A percentile compares a stretch with the other conserved stretches of the same genome.
phyloP scores from a whole-genome alignment of 768 basidiomycete genomes.

The Lactarius vividus region DNA sequence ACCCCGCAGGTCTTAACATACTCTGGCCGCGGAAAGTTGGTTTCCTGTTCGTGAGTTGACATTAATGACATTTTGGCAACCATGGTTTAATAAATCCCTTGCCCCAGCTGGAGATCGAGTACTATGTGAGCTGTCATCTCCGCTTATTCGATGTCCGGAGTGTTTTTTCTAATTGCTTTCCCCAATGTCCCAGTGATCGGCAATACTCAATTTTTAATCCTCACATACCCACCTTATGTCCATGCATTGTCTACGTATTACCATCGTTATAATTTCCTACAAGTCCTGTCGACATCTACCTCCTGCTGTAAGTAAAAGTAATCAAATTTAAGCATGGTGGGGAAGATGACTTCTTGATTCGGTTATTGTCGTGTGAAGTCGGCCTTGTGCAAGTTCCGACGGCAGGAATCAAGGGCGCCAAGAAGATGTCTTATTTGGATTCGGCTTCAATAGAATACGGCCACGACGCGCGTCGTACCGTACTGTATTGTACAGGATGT shows the following conservation, averaged over 20 bases:
- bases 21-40: conserved; percentile 82
- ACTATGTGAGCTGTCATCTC: conserved; percentile 61
- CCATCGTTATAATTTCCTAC: not conserved
- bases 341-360: not conserved
- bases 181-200: conserved; percentile 16
- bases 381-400: not conserved
- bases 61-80: conserved; percentile 1
- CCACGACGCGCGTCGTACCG: not conserved
- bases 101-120: conserved; percentile 87
- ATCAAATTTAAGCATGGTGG: not conserved
- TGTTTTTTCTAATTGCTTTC: conserved; percentile 15
- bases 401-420: not conserved
- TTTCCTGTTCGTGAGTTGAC: conserved; percentile 81
- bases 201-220: not conserved
- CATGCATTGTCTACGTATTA: not conserved
- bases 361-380: not conserved
- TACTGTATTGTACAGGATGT: not conserved
- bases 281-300: not conserved
- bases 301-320: not conserved
- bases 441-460: not conserved
- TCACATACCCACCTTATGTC: not conserved
- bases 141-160: not conserved
- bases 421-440: not conserved
- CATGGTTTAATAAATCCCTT: conserved; percentile 3
- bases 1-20: conserved; percentile 84